Conservation (phyloP, 192 early-diverging fungal genomes). For the Lobulomyces angularis region DNA sequence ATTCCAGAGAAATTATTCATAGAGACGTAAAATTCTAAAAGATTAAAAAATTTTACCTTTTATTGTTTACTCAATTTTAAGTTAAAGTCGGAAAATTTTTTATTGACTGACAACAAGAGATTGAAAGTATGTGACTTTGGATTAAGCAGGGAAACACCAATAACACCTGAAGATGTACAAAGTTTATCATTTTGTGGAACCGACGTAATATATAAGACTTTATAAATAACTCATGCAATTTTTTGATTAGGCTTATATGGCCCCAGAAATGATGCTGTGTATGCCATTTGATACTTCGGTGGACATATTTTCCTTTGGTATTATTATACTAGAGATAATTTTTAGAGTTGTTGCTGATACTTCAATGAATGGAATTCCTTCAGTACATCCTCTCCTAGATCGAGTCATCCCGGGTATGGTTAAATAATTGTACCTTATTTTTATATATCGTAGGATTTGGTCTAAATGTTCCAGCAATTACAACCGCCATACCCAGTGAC, state of each 20-base stretch:
- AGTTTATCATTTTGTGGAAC: constrained; percentile 31
- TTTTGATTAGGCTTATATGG: too few relatives aligned
- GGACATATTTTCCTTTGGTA: constrained; percentile 30
- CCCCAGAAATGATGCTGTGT: constrained; percentile 32
- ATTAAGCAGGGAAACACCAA: constrained; percentile 14
- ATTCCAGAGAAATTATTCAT: constrained; percentile 29
- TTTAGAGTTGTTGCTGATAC: constrained; percentile 9
- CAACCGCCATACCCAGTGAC: too few relatives aligned
- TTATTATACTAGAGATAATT: constrained; percentile 28
- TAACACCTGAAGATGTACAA: constrained; percentile 13
- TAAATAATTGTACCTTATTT: too few relatives aligned
- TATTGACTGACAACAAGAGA: constrained; percentile 27
- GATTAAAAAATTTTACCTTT: too few relatives aligned
- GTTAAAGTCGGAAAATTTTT: constrained; percentile 27
- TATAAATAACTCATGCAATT: too few relatives aligned
- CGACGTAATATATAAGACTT: too few relatives aligned
- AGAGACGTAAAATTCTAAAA: neutral
- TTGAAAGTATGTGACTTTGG: constrained; percentile 37
- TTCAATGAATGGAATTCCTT: neutral
- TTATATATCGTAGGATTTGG: constrained; percentile 15
- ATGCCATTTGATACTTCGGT: constrained; percentile 23
- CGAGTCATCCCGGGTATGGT: constrained; percentile 6
- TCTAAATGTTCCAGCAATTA: too few relatives aligned
- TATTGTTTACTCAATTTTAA: too few relatives aligned
- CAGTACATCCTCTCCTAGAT: neutral